phyloP scores from a whole-genome alignment of 768 basidiomycete genomes.

The Boletus reticulatus region DNA sequence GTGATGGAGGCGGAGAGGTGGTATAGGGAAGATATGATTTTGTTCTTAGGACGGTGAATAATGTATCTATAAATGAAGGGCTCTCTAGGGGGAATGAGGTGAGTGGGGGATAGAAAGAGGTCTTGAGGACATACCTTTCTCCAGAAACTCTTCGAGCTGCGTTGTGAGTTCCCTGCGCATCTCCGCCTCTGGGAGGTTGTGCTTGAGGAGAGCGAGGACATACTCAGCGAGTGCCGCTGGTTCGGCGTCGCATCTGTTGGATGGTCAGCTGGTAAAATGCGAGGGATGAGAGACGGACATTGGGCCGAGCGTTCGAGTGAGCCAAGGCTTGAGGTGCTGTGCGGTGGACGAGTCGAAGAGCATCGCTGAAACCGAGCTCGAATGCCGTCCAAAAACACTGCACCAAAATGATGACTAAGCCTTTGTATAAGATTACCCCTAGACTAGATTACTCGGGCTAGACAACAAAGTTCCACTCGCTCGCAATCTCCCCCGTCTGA shows the following conservation, averaged over 20 bases:
- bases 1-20: slow-evolving; percentile 39
- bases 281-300: slow-evolving; percentile 49
- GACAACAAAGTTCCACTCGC: slow-evolving; percentile 61
- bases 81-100: slow-evolving; percentile 47
- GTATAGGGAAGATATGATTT: slow-evolving; percentile 83
- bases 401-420: slow-evolving; percentile 15
- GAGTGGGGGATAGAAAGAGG: slow-evolving; percentile 4
- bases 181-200: slow-evolving; percentile 79
- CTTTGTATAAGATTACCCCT: too few relatives aligned
- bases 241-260: slow-evolving; percentile 88
- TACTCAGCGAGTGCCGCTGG: slow-evolving; percentile 93
- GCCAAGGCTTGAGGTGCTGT: slow-evolving; percentile 80
- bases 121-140: slow-evolving; percentile 61
- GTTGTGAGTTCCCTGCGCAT: slow-evolving; percentile 73
- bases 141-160: slow-evolving; percentile 91
- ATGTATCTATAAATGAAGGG: slow-evolving; percentile 73
- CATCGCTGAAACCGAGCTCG: slow-evolving; percentile 39
- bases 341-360: slow-evolving; percentile 64
- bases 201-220: slow-evolving; percentile 88
- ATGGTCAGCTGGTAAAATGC: not conserved
- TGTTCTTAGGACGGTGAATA: slow-evolving; percentile 82
- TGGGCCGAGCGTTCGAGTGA: slow-evolving; percentile 84
- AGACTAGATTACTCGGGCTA: too few relatives aligned
- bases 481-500: slow-evolving; percentile 73
- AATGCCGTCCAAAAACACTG: slow-evolving; percentile 1